Base-by-base conservation (phyloP, 495 filamentous ascomycete genomes). In the Hyaloscypha hepaticicola region DNA sequence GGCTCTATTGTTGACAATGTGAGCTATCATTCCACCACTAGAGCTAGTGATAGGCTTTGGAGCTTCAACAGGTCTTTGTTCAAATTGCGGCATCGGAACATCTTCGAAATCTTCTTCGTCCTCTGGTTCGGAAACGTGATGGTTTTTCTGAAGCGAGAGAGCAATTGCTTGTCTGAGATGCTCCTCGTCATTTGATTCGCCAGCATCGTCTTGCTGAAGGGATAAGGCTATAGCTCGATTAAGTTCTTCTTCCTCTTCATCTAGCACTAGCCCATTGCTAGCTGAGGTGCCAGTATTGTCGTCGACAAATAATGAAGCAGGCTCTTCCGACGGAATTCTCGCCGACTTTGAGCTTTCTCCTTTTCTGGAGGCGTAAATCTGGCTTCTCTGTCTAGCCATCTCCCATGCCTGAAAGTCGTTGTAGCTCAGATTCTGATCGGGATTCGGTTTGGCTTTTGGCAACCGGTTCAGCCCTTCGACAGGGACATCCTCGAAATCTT, bases 401-500 rank as follows among this genome's bases (percentile, higher is more conserved):
- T 80, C 77, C 14, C 72, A 68, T 5, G 77, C 68, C 31, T 68
- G 59, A 27, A 68, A 71, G 50, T 81, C 82, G 6, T 77, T 70
- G 21, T 75, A 67, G 6, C 38, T 66, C 22, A 64, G 25, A 49
- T 61, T 66, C 6, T 64, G 55, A 21, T 26, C 24, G 52, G 72
- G 73, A 59, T 53, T 56, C 1, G 11, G 29, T 49, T 53, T 38
- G n/a, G 53, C 68, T 68, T 89, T 96, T 0, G 94, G 94, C 50
- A 99, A 75, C 58, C 95, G 80, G 68, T 99, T 99, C 28, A 99
- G 69, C 1, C 95, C 95, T 73, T 96, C 93, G 49, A 99, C 90
- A 2, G 95, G 95, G 16, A 99, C 90, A 76, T 99, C 95, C 73
- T 98, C 95, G 71, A 98, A 99, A 1, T 90, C 88, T 16, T 85